These are phyloP conservation scores for Hypoxylon trugodes DNA, from an alignment of 495 filamentous ascomycete species.

Conservation along the genomic window DNA sequence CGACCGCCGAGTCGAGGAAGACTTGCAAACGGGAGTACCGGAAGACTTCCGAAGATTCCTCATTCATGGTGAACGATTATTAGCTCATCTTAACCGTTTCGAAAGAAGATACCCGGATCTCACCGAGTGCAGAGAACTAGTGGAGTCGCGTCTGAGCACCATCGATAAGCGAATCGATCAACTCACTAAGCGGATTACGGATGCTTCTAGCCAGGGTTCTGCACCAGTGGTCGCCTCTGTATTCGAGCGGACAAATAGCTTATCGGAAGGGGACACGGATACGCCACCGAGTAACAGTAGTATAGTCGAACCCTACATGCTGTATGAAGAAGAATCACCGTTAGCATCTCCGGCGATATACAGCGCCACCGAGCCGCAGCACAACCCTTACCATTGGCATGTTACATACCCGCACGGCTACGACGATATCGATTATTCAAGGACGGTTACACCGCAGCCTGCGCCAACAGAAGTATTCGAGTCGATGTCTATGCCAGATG, in stretches of 20 bases:
- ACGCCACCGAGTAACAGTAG: constrained; percentile 50
- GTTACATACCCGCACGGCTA: constrained; percentile 29
- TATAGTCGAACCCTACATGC: constrained; percentile 38
- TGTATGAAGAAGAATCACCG: constrained; percentile 34
- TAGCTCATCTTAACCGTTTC: constrained; percentile 56
- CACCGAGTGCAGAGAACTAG: constrained; percentile 49
- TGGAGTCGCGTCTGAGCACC: constrained; percentile 58
- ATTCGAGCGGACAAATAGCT: constrained; percentile 75
- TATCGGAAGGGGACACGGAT: constrained; percentile 59
- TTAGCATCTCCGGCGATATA: constrained; percentile 41
- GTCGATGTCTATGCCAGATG: constrained; percentile 43
- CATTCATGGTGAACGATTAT: constrained; percentile 69
- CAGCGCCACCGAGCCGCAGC: constrained; percentile 25
- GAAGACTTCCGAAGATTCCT: constrained; percentile 77
- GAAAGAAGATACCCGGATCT: constrained; percentile 52
- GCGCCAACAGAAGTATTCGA: constrained; percentile 42
- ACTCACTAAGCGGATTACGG: constrained; percentile 59
- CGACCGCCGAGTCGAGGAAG: constrained; percentile 63
- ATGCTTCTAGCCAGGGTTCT: constrained; percentile 50
- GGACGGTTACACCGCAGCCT: constrained; percentile 41
- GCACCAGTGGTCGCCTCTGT: constrained; percentile 67
- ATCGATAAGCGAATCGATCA: constrained; percentile 68
- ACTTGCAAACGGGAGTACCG: constrained; percentile 65
- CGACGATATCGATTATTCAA: constrained; percentile 29
- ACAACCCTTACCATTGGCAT: constrained; percentile 48